These are phyloP conservation scores for Leishmania guyanensis DNA, from an alignment of 208 protist species.

Conservation along the genomic window DNA sequence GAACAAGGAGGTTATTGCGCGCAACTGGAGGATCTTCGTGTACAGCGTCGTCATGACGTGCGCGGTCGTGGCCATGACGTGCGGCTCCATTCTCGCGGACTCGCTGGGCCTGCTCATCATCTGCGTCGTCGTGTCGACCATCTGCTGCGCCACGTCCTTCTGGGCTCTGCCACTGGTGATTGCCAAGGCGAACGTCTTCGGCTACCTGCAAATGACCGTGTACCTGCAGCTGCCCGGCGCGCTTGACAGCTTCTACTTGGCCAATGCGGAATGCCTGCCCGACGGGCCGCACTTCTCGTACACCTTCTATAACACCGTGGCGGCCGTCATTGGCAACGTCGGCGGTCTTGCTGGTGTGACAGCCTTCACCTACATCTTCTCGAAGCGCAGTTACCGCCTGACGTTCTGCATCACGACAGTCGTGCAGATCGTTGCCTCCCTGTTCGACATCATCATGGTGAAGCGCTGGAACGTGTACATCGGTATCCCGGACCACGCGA, in stretches of 20 bases:
- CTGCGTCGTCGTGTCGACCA: conserved; percentile 37
- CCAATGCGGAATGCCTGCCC: conserved; percentile 31
- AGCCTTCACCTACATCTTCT: conserved; percentile 62
- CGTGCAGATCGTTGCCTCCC: conserved; percentile 34
- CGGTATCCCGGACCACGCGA: conserved; percentile 51
- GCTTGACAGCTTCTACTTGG: conserved; percentile 61
- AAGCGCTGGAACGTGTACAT: conserved; percentile 60
- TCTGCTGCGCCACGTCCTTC: conserved; percentile 49
- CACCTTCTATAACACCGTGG: conserved; percentile 67
- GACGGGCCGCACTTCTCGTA: conserved; percentile 63
- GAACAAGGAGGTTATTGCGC: conserved; percentile 55
- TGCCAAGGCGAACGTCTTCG: conserved; percentile 66
- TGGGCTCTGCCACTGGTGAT: conserved; percentile 58
- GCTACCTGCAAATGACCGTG: conserved; percentile 37
- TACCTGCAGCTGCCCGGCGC: conserved; percentile 57
- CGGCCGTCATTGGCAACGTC: conserved; percentile 45
- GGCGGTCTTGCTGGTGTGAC: conserved; percentile 47
- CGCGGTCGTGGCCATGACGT: conserved; percentile 44
- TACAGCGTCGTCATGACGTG: conserved; percentile 61
- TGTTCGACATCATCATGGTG: conserved; percentile 71
- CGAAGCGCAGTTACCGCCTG: conserved; percentile 49
- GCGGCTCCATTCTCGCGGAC: conserved; percentile 41
- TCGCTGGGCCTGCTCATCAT: conserved; percentile 40
- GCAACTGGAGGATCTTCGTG: conserved; percentile 49
- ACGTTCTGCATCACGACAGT: conserved; percentile 44